Base-by-base conservation (phyloP, 495 filamentous ascomycete species). In the Pseudotulostoma volvatum region DNA sequence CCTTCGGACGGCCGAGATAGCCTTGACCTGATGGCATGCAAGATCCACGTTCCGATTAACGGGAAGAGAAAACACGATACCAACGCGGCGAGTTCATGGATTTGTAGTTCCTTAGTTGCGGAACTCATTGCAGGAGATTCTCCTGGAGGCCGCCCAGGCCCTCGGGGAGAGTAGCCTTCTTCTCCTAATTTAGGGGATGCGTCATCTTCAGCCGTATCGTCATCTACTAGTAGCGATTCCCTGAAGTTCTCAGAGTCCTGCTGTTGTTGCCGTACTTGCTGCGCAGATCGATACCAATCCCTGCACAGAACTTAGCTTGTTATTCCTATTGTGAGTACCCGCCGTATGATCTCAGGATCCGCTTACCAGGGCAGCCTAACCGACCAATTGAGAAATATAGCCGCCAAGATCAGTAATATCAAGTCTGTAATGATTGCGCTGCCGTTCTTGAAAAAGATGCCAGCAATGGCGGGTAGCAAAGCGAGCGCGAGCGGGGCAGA, bases 381-480 rank as follows among this genome's bases (percentile, higher is more conserved):
- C 14, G 82, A 85, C 88, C 86, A 95, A 54, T 96, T 88, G 37
- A 97, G 64, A 46, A 96, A 93, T 3, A 95, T 68, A 0, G 78
- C 80, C 0, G 79, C 79, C 36, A 97, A 50, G 3, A 68, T 70
- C 18, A 97, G 58, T 33, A 96, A 64, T 17, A 85, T 79, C 7
- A 90, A 54, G 49, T 97, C 90, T 1, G 87, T 94, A 25, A 85
- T 70, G 39, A 94, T 66, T 2, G 74, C 67, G 44, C 77, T 76
- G 3, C 90, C 90, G 59, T 93, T 81, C 34, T 77, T 67, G 52
- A 93, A 90, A 39, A 96, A 66, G 31, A 94, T 55, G 0, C 87
- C 90, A 0, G 74, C 88, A 11, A 93, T 44, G 0, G 87, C 85
- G 1, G 90, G 90, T 28, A 97, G 56, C 28, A 95, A 63, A 1